phyloP scores from a whole-genome alignment of 768 basidiomycete genomes.

The Boletus fagicola region DNA sequence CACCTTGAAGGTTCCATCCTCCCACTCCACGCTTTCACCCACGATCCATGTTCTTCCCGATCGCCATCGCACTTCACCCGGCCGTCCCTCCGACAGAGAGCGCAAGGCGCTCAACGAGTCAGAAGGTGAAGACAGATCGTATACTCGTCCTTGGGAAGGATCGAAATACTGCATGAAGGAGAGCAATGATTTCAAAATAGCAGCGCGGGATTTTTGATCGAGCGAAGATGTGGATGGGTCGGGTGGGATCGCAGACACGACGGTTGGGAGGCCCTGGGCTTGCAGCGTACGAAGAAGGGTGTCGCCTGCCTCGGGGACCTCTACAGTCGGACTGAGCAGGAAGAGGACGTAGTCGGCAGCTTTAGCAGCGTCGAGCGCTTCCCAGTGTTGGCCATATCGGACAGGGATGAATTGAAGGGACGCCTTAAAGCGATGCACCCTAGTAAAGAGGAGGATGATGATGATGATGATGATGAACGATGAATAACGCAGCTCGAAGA shows the following conservation, averaged over 20 bases:
- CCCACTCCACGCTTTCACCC: slow-evolving; percentile 62
- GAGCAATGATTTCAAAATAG: slow-evolving; percentile 80
- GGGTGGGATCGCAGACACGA: slow-evolving; percentile 70
- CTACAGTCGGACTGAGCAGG: slow-evolving; percentile 73
- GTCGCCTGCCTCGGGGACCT: slow-evolving; percentile 86
- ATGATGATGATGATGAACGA: neutral
- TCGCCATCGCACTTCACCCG: slow-evolving; percentile 77
- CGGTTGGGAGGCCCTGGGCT: slow-evolving; percentile 85
- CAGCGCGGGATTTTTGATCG: slow-evolving; percentile 61
- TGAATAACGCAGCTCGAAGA: neutral
- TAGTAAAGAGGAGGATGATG: slow-evolving; percentile 28
- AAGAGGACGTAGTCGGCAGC: slow-evolving; percentile 90
- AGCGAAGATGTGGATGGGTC: slow-evolving; percentile 42
- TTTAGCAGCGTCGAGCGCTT: slow-evolving; percentile 79
- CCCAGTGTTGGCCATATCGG: slow-evolving; percentile 68
- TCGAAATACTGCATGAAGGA: slow-evolving; percentile 97
- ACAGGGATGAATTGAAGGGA: slow-evolving; percentile 84
- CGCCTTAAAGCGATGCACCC: slow-evolving; percentile 88
- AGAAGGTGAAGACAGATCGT: slow-evolving; percentile 61
- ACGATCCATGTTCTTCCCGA: slow-evolving; percentile 77
- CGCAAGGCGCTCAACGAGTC: slow-evolving; percentile 75
- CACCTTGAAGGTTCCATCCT: slow-evolving; percentile 65
- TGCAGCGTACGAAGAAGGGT: slow-evolving; percentile 84
- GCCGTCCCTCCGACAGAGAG: slow-evolving; percentile 81
- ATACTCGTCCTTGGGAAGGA: slow-evolving; percentile 73